These are phyloP conservation scores for Leishmania gerbilli DNA, from an alignment of 208 protist genomes.

Conservation along the genomic window DNA sequence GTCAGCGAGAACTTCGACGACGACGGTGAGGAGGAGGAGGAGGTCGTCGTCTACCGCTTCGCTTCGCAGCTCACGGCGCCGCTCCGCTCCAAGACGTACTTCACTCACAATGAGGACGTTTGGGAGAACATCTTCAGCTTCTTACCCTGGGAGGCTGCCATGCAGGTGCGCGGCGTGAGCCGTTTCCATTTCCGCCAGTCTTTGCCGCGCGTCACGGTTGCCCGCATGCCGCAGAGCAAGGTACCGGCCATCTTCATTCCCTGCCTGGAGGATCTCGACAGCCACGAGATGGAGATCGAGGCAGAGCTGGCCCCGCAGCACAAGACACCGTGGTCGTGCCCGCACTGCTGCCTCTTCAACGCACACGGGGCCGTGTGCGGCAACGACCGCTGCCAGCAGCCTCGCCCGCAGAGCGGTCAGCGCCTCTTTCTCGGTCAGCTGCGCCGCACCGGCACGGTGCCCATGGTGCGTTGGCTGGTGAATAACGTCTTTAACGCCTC, in stretches of 20 bases:
- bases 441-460: conserved; percentile 66
- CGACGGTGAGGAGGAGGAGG: conserved; percentile 47
- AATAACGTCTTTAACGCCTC: conserved; percentile 52
- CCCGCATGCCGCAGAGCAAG: conserved; percentile 42
- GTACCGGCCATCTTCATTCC: conserved; percentile 69
- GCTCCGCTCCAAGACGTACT: conserved; percentile 4
- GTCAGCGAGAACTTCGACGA: conserved; percentile 29
- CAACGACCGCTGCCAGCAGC: conserved; percentile 6
- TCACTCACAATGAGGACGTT: conserved; percentile 27
- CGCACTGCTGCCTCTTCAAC: conserved; percentile 30
- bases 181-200: conserved; percentile 48
- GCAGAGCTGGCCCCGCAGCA: conserved; percentile 27
- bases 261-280: conserved; percentile 65
- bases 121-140: conserved; percentile 54
- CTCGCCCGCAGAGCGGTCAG: not conserved
- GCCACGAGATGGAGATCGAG: conserved; percentile 45
- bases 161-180: conserved; percentile 54
- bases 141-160: conserved; percentile 46
- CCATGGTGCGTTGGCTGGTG: conserved; percentile 75
- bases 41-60: conserved; percentile 10
- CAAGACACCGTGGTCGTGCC: conserved; percentile 25
- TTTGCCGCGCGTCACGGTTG: conserved; percentile 43
- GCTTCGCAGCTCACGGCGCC: conserved; percentile 14
- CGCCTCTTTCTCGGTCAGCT: conserved; percentile 85
- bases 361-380: conserved; percentile 2